phyloP scores from a whole-genome alignment of 352 stramenopile genomes.

The Pseudoperonospora humuli region DNA sequence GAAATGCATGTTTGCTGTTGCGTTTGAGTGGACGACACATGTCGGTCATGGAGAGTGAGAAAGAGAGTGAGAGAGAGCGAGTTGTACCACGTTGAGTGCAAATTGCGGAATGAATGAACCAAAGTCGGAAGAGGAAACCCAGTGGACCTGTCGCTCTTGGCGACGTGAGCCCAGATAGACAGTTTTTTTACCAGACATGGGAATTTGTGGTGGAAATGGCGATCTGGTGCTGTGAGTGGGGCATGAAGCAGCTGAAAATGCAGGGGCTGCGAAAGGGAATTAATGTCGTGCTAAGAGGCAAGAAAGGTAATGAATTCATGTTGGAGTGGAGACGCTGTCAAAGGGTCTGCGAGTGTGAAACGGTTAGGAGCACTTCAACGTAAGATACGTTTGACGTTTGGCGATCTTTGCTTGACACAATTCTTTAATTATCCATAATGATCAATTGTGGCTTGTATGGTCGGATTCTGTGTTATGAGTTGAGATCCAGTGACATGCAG shows the following conservation, averaged over 20 bases:
- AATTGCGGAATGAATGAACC: constrained; percentile 29
- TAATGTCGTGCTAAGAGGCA: constrained; percentile 1
- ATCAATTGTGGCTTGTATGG: background rate
- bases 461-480: constrained; percentile 11
- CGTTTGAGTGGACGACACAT: constrained; percentile 2
- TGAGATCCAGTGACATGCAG: constrained; percentile 17
- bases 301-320: constrained; percentile 2
- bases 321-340: constrained; percentile 1
- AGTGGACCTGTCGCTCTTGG: constrained; percentile 21
- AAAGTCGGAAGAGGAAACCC: background rate
- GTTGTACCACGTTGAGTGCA: constrained; percentile 11
- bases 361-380: constrained; percentile 18
- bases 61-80: too few species aligned
- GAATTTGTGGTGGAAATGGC: constrained; percentile 3
- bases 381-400: constrained; percentile 6
- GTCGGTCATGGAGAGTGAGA: background rate
- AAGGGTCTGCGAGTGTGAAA: constrained; percentile 17
- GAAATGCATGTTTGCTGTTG: constrained; percentile 2
- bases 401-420: constrained; percentile 6
- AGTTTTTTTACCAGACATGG: constrained; percentile 9
- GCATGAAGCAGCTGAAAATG: constrained; percentile 6
- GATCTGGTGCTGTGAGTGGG: constrained; percentile 9
- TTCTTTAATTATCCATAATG: background rate
- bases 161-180: constrained; percentile 22
- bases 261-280: constrained; percentile 10